Evolutionary conservation across 2,329 filamentous ascomycete species (phyloP).

Genomic region (Hypoxylon sp.): DNA sequence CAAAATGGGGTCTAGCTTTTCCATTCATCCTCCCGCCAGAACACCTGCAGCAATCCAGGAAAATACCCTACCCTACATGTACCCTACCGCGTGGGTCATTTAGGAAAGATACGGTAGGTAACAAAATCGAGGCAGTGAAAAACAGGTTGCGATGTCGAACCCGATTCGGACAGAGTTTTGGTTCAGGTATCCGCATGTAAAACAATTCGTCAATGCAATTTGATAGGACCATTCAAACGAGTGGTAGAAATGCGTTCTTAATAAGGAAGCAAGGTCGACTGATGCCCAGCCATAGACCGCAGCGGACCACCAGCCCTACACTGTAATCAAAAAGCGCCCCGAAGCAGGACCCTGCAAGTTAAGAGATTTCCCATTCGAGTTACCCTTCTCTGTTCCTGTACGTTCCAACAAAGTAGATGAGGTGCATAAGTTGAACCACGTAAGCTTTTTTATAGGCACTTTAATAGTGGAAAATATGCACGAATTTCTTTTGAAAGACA

Average conservation of each 20-base stretch:
- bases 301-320: constrained; percentile 42
- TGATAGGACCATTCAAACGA: constrained; percentile 14
- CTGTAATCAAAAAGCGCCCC: constrained; percentile 43
- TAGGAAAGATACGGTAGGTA: constrained; percentile 19
- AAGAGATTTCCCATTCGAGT: constrained; percentile 33
- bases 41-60: constrained; percentile 47
- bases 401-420: constrained; percentile 19
- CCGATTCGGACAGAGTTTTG: constrained; percentile 32
- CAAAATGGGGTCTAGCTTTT: constrained; percentile 50
- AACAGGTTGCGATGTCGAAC: constrained; percentile 26
- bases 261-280: constrained; percentile 24
- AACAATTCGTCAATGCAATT: constrained; percentile 35
- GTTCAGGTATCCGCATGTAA: constrained; percentile 16
- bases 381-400: constrained; percentile 11
- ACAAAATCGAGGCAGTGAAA: constrained; percentile 33
- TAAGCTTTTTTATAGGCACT: constrained; percentile 7
- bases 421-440: constrained; percentile 18
- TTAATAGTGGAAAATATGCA: background rate
- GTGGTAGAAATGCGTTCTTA: constrained; percentile 19
- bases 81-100: constrained; percentile 50
- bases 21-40: constrained; percentile 44
- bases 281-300: constrained; percentile 41
- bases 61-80: constrained; percentile 43
- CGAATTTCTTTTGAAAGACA: background rate
- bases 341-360: constrained; percentile 38